Percentiles rank a stretch among this genome's conserved stretches.
These are phyloP conservation scores for Avicennia marina DNA, from an alignment of 257 asterid species.

Conservation along the genomic window DNA sequence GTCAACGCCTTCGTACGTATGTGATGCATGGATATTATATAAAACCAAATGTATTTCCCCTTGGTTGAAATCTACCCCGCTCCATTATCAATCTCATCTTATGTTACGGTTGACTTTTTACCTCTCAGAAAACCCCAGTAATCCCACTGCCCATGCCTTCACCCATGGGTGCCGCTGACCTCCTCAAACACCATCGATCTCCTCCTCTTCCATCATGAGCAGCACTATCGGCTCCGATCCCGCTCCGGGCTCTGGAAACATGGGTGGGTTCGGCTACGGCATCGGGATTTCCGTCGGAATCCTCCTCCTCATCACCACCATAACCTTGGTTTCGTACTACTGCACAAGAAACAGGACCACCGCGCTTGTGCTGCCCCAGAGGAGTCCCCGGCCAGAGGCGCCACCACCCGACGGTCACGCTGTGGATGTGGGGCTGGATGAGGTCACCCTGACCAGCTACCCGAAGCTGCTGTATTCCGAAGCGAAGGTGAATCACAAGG, in stretches of 20 bases:
- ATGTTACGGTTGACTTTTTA: too few species aligned
- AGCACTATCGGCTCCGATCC: slow-evolving; percentile 35
- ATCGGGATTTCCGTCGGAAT: slow-evolving; percentile 79
- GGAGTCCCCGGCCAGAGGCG: slow-evolving; percentile 3
- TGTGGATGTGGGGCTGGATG: slow-evolving; percentile 64
- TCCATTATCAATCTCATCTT: too few species aligned
- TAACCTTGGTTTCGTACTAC: slow-evolving; percentile 72
- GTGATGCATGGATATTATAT: too few species aligned
- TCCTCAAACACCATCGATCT: neutral
- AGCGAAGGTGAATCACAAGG: slow-evolving; percentile 42
- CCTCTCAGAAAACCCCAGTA: too few species aligned
- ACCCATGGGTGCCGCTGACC: neutral
- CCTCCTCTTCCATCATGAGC: slow-evolving; percentile 33
- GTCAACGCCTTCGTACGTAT: too few species aligned
- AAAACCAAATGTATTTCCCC: too few species aligned
- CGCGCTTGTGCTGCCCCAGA: slow-evolving; percentile 8
- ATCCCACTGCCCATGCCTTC: too few species aligned
- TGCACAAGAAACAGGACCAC: slow-evolving; percentile 52
- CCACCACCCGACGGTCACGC: neutral
- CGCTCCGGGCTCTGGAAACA: slow-evolving; percentile 38
- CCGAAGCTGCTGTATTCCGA: slow-evolving; percentile 68
- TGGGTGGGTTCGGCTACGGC: slow-evolving; percentile 89
- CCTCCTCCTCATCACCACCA: slow-evolving; percentile 79
- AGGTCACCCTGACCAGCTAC: slow-evolving; percentile 58
- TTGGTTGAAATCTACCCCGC: too few species aligned